A percentile compares a stretch with the other conserved stretches of the same genome.
phyloP scores from a whole-genome alignment of 345 rosid genomes.

The Tarenaya hassleriana region DNA sequence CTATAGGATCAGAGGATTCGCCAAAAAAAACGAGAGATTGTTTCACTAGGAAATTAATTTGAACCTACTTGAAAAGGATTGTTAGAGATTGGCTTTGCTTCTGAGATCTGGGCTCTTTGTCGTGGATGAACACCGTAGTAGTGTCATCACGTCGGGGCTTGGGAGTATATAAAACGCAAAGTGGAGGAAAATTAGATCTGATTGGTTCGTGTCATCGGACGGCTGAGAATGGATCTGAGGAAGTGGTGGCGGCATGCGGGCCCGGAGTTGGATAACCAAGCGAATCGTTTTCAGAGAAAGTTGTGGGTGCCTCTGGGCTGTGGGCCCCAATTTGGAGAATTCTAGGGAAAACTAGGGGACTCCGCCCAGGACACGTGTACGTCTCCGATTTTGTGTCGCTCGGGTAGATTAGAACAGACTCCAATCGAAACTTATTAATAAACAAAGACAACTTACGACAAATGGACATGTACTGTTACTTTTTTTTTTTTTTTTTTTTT shows the following conservation, averaged over 20 bases:
- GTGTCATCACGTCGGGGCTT: constrained; percentile 21
- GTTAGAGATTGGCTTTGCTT: constrained; percentile 6
- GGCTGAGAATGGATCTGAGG: constrained; percentile 27
- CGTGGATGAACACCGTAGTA: constrained; percentile 17
- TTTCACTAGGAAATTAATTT: too few relatives aligned
- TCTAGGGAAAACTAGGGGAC: constrained; percentile 28
- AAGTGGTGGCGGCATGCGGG: constrained; percentile 1
- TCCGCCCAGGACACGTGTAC: constrained; percentile 44
- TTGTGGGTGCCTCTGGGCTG: constrained; percentile 20
- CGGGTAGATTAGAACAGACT: neutral
- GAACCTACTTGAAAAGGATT: too few relatives aligned
- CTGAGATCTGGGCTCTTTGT: constrained; percentile 13
- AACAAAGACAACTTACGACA: too few relatives aligned
- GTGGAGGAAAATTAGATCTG: constrained; percentile 4
- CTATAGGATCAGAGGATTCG: too few relatives aligned
- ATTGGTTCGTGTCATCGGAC: constrained; percentile 28
- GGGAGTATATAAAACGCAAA: constrained; percentile 2
- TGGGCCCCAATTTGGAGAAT: constrained; percentile 8
- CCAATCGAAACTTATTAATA: too few relatives aligned
- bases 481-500: too few relatives aligned
- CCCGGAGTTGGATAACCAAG: too few relatives aligned
- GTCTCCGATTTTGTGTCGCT: neutral
- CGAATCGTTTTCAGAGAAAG: constrained; percentile 12
- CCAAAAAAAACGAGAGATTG: too few relatives aligned
- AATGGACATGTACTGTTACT: too few relatives aligned